Evolutionary conservation across 192 early-diverging fungal species (phyloP).

Genomic region (Podila epigama): DNA sequence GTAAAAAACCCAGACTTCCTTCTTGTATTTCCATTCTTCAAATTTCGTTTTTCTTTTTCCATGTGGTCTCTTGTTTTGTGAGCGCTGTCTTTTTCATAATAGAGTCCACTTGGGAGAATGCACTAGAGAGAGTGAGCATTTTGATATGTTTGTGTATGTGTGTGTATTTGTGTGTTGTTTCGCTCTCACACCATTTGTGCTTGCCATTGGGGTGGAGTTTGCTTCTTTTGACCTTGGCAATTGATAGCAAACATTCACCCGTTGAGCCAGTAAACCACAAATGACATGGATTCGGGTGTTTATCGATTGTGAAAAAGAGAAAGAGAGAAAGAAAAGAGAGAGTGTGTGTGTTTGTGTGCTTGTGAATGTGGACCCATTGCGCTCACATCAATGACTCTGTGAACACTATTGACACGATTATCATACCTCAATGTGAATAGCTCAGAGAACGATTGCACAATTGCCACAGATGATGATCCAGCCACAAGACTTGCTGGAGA

Average conservation of each 20-base stretch:
- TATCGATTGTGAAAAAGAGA: neutral
- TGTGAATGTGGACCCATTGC: too few relatives aligned
- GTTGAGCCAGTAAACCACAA: neutral
- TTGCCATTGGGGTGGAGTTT: neutral
- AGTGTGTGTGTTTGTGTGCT: neutral
- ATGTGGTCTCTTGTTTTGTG: too few relatives aligned
- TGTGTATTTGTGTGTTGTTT: neutral
- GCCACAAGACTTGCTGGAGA: constrained; percentile 38
- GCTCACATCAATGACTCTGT: too few relatives aligned
- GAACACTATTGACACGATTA: neutral
- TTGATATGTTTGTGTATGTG: neutral
- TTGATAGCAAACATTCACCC: neutral
- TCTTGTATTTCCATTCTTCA: neutral
- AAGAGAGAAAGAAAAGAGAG: neutral
- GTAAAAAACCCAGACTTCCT: too few relatives aligned
- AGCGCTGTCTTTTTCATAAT: too few relatives aligned
- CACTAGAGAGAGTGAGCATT: neutral
- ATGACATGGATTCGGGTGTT: too few relatives aligned
- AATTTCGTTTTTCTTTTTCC: neutral
- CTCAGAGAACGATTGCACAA: constrained; percentile 44
- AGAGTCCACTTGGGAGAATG: too few relatives aligned
- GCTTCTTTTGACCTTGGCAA: neutral
- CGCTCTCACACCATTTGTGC: neutral
- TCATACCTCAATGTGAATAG: constrained; percentile 16
- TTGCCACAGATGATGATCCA: constrained; percentile 48